phyloP scores from a whole-genome alignment of 2,329 filamentous ascomycete genomes.

The Immersiporthe knoxdaviesiana region DNA sequence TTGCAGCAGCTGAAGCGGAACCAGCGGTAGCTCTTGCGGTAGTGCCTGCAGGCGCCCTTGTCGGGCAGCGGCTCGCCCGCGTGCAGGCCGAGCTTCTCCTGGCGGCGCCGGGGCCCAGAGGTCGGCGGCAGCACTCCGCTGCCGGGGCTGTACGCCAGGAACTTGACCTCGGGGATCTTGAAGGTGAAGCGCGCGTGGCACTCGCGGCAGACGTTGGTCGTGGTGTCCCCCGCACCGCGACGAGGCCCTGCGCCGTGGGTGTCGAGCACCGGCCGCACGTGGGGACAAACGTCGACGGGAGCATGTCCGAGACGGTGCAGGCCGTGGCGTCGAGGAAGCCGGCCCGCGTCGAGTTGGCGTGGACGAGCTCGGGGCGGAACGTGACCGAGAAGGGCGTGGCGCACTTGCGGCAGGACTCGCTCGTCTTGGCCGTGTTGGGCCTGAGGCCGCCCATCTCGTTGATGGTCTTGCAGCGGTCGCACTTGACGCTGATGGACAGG shows the following conservation, averaged over 20 bases:
- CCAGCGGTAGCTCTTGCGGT: conserved; percentile 63
- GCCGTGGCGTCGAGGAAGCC: conserved; percentile 79
- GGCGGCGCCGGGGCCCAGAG: conserved; percentile 47
- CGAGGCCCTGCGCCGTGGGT: conserved; percentile 65
- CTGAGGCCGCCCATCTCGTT: conserved; percentile 71
- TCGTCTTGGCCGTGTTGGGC: conserved; percentile 53
- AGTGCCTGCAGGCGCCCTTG: conserved; percentile 60
- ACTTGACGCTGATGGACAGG: conserved; percentile 74
- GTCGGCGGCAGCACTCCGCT: conserved; percentile 40
- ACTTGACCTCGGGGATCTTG: conserved; percentile 76
- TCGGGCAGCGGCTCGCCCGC: conserved; percentile 59
- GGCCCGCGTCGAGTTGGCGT: conserved; percentile 72
- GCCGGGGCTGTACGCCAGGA: conserved; percentile 69
- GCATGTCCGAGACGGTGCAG: conserved; percentile 74
- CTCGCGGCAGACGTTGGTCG: conserved; percentile 74
- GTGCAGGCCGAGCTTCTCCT: conserved; percentile 60
- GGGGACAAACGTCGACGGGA: conserved; percentile 78
- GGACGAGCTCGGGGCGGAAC: conserved; percentile 72
- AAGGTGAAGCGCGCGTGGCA: conserved; percentile 83
- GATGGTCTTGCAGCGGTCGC: conserved; percentile 74
- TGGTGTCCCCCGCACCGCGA: conserved; percentile 75
- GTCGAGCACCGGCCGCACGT: conserved; percentile 79
- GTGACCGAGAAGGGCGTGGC: conserved; percentile 53
- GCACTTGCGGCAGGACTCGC: conserved; percentile 62
- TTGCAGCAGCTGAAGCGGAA: conserved; percentile 67